A percentile compares a stretch with the other conserved stretches of the same genome.
Conservation (phyloP, 2,329 filamentous ascomycete species). For the Teratosphaeria epicoccoides region DNA sequence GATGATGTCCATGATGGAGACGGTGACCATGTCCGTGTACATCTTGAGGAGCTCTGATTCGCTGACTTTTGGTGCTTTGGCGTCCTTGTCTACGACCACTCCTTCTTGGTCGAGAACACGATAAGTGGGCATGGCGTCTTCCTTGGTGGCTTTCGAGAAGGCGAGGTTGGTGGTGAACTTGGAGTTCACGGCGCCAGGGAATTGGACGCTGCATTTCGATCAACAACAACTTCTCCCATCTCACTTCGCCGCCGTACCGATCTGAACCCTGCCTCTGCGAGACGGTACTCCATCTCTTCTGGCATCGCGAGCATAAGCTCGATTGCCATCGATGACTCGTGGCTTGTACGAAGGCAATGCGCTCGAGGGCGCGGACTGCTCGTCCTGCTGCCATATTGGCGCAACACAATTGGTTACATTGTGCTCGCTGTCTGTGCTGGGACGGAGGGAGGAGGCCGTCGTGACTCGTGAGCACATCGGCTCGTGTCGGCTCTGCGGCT, state of each 20-base stretch:
- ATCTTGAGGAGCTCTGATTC: constrained; percentile 49
- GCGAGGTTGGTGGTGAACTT: constrained; percentile 73
- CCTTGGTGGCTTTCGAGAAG: constrained; percentile 64
- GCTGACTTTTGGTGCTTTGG: constrained; percentile 54
- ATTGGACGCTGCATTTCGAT: constrained; percentile 44
- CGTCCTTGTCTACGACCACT: constrained; percentile 62
- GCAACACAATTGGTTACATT: background rate
- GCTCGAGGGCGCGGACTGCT: constrained; percentile 3
- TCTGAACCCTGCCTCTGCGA: constrained; percentile 51
- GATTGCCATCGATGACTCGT: background rate
- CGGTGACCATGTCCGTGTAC: constrained; percentile 56
- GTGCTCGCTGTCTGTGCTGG: background rate
- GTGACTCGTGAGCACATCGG: no score
- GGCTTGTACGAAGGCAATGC: background rate
- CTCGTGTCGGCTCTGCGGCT: background rate
- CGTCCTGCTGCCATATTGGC: constrained; percentile 2
- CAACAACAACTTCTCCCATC: background rate
- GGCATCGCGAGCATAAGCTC: constrained; percentile 8
- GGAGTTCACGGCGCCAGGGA: constrained; percentile 91
- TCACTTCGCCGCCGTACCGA: constrained; percentile 34
- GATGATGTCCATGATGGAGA: constrained; percentile 85
- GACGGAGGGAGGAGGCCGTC: background rate
- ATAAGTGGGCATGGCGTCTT: constrained; percentile 77
- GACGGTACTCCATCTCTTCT: constrained; percentile 42
- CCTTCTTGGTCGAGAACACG: constrained; percentile 86